Evolutionary conservation across 2,329 filamentous ascomycete species (phyloP), one percentile per base, ranked within the genome.

Genomic region (Lizonia empirigonia): DNA sequence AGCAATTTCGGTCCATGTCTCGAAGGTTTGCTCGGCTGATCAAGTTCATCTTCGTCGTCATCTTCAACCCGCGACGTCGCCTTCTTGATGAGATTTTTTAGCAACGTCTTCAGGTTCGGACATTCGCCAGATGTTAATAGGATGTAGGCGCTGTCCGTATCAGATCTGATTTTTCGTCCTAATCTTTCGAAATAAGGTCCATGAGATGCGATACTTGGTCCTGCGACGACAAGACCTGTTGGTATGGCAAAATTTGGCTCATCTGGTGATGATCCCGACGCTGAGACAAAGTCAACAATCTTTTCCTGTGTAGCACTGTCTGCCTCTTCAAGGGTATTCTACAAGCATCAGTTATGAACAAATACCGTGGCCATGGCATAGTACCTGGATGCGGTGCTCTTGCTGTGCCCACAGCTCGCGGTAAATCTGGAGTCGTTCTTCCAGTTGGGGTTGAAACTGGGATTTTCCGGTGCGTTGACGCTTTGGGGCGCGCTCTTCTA

Each of bases 171-270:
- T 23, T 64, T 67, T 48, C 65, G 56, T 10, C 83, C 81, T 9
- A 92, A 75, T 69, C 90, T 87, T 50, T 84, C 79, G 60, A 91
- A 91, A n/a, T 92, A 78, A 10, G 88, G 77, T 33, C 85, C 83
- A 69, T 91, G 88, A 1, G 87, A 88, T 27, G 88, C 86, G 60
- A 91, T 87, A 58, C 90, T 91, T 7, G 90, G 88, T 0, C 90
- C 90, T 7, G 88, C 89, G 51, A 90, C 82, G 60, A 93, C 85
- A 59, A 93, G 86, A 2, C 83, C 87, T 7, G 87, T 82, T 0
- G 87, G 85, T 30, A 90, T 81, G 66, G 81, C 83, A 38, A 77
- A 74, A 35, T 65, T 56, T 32, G 53, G 48, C 53, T 64, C 55
- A 23, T 62, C 56, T 52, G 58, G 40, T 38, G 55, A 58, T 37